These are phyloP conservation scores for Pisolithus microcarpus DNA, from an alignment of 768 basidiomycete genomes.

Conservation along the genomic window DNA sequence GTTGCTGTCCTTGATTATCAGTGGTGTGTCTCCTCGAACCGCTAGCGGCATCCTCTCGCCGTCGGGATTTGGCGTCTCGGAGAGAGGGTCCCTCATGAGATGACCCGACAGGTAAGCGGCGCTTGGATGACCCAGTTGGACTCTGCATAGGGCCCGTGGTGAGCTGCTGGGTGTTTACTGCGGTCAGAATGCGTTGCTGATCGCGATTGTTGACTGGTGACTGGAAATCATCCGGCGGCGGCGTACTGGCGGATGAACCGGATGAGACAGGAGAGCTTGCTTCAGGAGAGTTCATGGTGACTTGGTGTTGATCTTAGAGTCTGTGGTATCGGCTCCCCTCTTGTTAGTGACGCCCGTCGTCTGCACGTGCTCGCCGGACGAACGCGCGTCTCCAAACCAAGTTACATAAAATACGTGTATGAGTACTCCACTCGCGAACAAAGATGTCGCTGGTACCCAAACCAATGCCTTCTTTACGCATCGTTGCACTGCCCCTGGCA, in stretches of 20 bases:
- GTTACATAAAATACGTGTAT: too few relatives aligned
- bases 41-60: conserved; percentile 35
- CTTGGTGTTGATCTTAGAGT: not conserved
- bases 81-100: conserved; percentile 36
- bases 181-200: conserved; percentile 18
- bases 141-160: conserved; percentile 15
- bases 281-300: conserved; percentile 31
- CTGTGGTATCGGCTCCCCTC: not conserved
- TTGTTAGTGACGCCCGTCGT: too few relatives aligned
- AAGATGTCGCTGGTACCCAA: conserved; percentile 14
- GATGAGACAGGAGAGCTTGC: conserved; percentile 31
- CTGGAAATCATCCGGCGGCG: conserved; percentile 30
- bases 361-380: conserved; percentile 12
- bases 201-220: conserved; percentile 19
- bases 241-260: conserved; percentile 30
- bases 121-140: conserved; percentile 35
- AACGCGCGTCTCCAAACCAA: not conserved
- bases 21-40: conserved; percentile 17
- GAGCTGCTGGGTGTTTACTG: conserved; percentile 15
- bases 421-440: too few relatives aligned
- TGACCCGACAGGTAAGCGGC: conserved; percentile 44
- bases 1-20: conserved; percentile 18
- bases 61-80: conserved; percentile 46
- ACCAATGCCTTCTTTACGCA: conserved; percentile 31
- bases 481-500: conserved; percentile 41